Base-by-base conservation (phyloP, 2,329 filamentous ascomycete species). In the Ceratocystis diversiconidia region DNA sequence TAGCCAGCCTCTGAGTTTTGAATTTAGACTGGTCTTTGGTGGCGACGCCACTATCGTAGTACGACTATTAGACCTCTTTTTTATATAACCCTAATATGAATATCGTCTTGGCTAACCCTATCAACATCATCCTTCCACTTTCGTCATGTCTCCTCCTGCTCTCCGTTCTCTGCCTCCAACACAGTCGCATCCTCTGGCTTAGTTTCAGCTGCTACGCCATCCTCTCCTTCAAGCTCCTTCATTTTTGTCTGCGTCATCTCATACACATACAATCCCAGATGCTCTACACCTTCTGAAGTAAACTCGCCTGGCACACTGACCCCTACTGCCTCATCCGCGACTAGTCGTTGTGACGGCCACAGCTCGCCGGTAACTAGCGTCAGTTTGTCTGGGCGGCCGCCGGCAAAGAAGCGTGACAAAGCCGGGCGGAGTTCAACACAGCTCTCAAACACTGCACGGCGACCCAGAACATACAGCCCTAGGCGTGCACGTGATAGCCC, bases 181-280 rank as follows among this genome's bases (percentile, higher is more conserved):
- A 12, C 55, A 10, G 60, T 52, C 25, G 12, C 36, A 15, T 61
- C 69, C 59, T 72, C 72, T 10, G 69, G 68, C n/a, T 71, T 70
- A 15, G 68, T 70, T 2, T 69, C 68, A 55, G 67, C 10, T 61
- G 66, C 69, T 2, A 72, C 72, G 62, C 76, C 79, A 8, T 71
- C 74, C 62, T 4, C 36, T 15, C 36, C 36, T 41, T 77, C 75
- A 59, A 84, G 69, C 71, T 83, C 79, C 71, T 78, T 75, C 44
- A 82, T 69, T 71, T 76, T 80, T 1, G 81, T 83, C 60, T 87
- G 83, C 2, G 91, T 95, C 90, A 99, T 99, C 75, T 99, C 90
- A 73, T 85, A 96, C 25, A 99, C 92, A 74, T 96, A 99, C 76
- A 96, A 88, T 0, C 94, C 94, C 44, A 99, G 75, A 77, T 99